Evolutionary conservation across 169 alveolate species (phyloP), one percentile per base, ranked within the genome.

Genomic region (Miamiensis avidus): DNA sequence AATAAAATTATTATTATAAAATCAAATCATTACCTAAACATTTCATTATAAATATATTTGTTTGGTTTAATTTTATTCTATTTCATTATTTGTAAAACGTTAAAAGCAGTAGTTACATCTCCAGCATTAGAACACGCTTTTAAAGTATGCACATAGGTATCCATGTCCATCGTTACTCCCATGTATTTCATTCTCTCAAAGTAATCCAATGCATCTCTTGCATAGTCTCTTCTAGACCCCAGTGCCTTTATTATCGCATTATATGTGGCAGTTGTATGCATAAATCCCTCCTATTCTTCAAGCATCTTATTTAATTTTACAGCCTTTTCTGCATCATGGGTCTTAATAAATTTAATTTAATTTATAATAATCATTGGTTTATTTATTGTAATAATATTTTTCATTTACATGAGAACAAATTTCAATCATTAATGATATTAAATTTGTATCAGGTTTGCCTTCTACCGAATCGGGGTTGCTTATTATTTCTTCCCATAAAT

Each of bases 111-210:
- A 20, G 31, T 26, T 16, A 91, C 81, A 72, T 93, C 96, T 0
- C 95, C 96, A 1, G 88, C 72, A 31, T 87, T 33, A 73, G 91
- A 29, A 65, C 93, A 82, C 31, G 96, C 96, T 78, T 93, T 89
- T 0, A 93, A 74, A 0, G 89, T 89, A 30, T 82, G 93, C 0
- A 84, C 92, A 78, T 84, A 89, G 25, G 95, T 91, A 34, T 87
- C 90, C 27, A 78, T 33, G 72, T 93, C 96, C 31, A 92, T 92
- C 1, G 28, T 65, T 26, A 93, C 74, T 16, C 78, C 74, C 11
- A 76, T 65, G 1, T 34, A 29, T 34, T 82, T 89, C 96, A 93
- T 93, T 84, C 65, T 31, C 0, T 78, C 77, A 78, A 84, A 93
- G 30, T 76, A 30, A 25, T 91, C 95, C 15, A 89, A 30, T 11